Evolutionary conservation across 1,284 basidiomycete genomes (phyloP).

Genomic region (Cryptococcus jaspeensis): DNA sequence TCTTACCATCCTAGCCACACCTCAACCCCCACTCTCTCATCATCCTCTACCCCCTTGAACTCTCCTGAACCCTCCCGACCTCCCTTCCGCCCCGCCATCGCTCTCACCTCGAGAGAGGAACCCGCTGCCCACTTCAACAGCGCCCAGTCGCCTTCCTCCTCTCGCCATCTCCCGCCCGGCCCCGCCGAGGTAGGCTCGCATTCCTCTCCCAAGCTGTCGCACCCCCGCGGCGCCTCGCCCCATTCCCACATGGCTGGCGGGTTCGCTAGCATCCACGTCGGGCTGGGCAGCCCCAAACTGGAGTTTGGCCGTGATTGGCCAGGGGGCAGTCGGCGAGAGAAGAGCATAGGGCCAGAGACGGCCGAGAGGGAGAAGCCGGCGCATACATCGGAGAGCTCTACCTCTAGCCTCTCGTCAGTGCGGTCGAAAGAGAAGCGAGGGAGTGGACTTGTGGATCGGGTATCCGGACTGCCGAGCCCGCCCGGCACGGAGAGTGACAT

Average conservation of each 20-base stretch:
- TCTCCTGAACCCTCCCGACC: background rate
- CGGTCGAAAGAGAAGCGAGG: background rate
- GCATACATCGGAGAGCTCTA: background rate
- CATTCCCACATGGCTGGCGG: constrained; percentile 11
- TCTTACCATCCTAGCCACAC: background rate
- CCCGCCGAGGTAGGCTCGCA: background rate
- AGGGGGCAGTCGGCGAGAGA: background rate
- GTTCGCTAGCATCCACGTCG: constrained; percentile 19
- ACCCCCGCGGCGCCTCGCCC: background rate
- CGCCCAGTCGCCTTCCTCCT: background rate
- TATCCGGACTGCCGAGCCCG: constrained; percentile 33
- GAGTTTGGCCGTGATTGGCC: constrained; percentile 18
- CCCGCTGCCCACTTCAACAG: background rate
- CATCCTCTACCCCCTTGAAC: background rate
- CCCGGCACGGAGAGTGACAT: constrained; percentile 36
- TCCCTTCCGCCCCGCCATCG: background rate
- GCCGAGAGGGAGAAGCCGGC: background rate
- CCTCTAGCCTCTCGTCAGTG: background rate
- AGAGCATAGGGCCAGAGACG: background rate
- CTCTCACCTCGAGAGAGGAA: background rate
- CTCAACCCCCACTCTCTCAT: background rate
- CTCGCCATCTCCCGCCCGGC: background rate
- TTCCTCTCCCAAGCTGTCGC: background rate
- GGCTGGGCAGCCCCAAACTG: constrained; percentile 20
- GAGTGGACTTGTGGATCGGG: constrained; percentile 19